These are phyloP conservation scores for Hyaloscypha bicolor DNA, from an alignment of 495 filamentous ascomycete species.

Conservation along the genomic window DNA sequence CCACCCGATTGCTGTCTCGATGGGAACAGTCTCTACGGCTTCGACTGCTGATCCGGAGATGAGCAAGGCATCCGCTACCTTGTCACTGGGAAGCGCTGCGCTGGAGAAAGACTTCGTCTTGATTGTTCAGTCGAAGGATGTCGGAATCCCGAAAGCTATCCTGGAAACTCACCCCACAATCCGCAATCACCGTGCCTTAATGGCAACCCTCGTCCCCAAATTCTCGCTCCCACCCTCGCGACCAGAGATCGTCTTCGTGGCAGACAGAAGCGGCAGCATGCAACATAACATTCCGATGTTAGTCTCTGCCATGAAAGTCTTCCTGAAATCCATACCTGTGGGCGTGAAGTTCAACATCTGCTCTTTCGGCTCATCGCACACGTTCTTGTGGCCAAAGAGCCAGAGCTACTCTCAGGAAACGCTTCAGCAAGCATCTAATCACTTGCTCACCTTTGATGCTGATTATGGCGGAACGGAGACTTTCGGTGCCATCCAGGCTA, in stretches of 20 bases:
- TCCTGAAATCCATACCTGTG: conserved; percentile 69
- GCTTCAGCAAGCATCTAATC: conserved; percentile 50
- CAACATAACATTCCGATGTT: conserved; percentile 50
- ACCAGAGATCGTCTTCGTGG: conserved; percentile 71
- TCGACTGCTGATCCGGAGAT: conserved; percentile 43
- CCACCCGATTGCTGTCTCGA: conserved; percentile 65
- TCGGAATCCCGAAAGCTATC: conserved; percentile 58
- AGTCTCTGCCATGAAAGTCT: conserved; percentile 60
- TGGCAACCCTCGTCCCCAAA: conserved; percentile 68
- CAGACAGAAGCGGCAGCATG: conserved; percentile 73
- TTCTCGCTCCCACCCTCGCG: conserved; percentile 54
- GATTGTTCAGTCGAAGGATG: conserved; percentile 56
- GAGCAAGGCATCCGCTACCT: conserved; percentile 61
- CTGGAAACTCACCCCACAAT: conserved; percentile 65
- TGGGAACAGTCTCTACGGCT: conserved; percentile 57
- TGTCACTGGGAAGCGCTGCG: conserved; percentile 49
- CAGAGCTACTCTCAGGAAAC: conserved; percentile 53
- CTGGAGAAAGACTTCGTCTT: conserved; percentile 58
- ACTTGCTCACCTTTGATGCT: conserved; percentile 51
- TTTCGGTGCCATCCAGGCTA: conserved; percentile 50
- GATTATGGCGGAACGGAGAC: conserved; percentile 74
- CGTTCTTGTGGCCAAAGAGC: conserved; percentile 62
- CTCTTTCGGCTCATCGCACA: conserved; percentile 59
- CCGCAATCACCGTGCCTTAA: conserved; percentile 62
- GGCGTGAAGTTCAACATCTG: conserved; percentile 76